A percentile compares a stretch with the other conserved stretches of the same genome.
Conservation (phyloP, 208 protist genomes). For the Tetramitus jugosus region DNA sequence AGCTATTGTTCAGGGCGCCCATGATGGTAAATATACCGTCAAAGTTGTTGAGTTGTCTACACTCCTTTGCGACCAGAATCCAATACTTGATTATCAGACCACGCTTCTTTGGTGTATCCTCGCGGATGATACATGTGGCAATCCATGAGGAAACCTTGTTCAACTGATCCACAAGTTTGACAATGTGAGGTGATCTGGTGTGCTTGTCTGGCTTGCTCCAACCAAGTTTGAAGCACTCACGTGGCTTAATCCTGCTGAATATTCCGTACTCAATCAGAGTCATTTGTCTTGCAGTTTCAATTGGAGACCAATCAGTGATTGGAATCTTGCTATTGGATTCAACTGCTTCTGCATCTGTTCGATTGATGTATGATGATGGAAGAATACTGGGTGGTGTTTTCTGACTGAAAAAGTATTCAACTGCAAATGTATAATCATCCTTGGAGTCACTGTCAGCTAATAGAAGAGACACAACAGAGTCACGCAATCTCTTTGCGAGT, state of each 20-base stretch:
- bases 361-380: too few relatives aligned
- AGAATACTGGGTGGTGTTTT: background rate
- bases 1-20: background rate
- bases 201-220: background rate
- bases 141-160: background rate
- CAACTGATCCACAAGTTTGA: background rate
- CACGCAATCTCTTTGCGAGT: too few relatives aligned
- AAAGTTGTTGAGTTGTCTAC: slow-evolving; percentile 5
- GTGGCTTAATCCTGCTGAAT: background rate
- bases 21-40: background rate
- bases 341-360: too few relatives aligned
- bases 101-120: background rate
- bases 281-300: slow-evolving; percentile 14
- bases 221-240: slow-evolving; percentile 3
- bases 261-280: background rate
- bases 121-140: background rate
- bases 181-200: background rate
- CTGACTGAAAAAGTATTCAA: background rate
- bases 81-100: background rate
- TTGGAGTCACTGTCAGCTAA: too few relatives aligned
- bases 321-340: background rate
- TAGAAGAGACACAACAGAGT: too few relatives aligned
- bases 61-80: background rate
- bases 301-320: background rate
- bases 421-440: too few relatives aligned